phyloP scores from a whole-genome alignment of 106 monocot species.

The Phalaenopsis aphrodite region DNA sequence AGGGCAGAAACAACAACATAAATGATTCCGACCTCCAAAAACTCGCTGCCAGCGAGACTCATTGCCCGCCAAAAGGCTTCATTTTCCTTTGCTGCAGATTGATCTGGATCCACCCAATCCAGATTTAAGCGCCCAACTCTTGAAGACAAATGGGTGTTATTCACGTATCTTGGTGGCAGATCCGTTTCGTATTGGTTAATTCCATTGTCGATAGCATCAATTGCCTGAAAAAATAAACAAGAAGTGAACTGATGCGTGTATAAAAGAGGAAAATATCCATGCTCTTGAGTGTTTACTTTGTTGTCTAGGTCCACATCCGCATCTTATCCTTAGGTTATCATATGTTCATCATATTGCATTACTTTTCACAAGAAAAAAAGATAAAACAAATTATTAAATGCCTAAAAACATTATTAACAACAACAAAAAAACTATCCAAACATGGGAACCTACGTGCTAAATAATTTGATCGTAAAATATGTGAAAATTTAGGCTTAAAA shows the following conservation, averaged over 20 bases:
- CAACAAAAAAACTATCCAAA: neutral
- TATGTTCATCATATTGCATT: neutral
- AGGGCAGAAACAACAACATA: neutral
- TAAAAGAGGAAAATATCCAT: neutral
- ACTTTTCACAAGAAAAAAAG: neutral
- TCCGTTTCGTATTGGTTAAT: slow-evolving; percentile 82
- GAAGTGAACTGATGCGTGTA: neutral
- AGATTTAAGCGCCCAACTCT: slow-evolving; percentile 75
- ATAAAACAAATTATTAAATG: neutral
- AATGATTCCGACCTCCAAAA: slow-evolving; percentile 54
- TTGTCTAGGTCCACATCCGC: neutral
- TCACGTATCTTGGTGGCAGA: slow-evolving; percentile 77
- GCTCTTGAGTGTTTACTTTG: neutral
- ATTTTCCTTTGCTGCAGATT: slow-evolving; percentile 87
- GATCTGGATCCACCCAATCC: slow-evolving; percentile 94
- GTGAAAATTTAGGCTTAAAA: neutral
- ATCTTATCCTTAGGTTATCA: neutral
- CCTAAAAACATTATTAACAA: neutral
- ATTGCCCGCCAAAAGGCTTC: slow-evolving; percentile 82
- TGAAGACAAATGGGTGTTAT: slow-evolving; percentile 73
- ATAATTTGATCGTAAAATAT: neutral
- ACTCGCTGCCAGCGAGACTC: slow-evolving; percentile 78
- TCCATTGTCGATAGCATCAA: slow-evolving; percentile 99
- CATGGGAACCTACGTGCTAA: neutral
- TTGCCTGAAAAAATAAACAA: slow-evolving; percentile 34